Evolutionary conservation across 2,329 filamentous ascomycete genomes (phyloP), one percentile per base, ranked within the genome.

Genomic region (Acrodontium crateriforme): DNA sequence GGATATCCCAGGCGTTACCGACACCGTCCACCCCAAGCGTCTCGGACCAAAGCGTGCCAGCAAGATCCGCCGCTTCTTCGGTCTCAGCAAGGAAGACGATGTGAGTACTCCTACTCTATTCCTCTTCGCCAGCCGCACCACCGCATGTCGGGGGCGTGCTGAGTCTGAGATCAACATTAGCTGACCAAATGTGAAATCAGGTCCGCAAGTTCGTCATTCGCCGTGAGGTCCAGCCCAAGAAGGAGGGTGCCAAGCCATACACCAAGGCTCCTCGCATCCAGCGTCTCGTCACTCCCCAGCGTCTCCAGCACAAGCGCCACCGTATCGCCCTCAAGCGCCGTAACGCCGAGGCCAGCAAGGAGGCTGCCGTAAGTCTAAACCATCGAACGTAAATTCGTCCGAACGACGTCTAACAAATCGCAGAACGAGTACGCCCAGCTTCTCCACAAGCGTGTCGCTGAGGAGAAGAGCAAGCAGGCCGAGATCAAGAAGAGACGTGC

Each of bases 181-280:
- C 40, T 53, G 42, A 42, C 41, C 34, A 34, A 33, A 29, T 45
- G 34, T 46, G 35, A 28, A 27, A 58, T 51, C 69, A 87, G 80
- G 80, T 89, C 67, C 87, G 89, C 73, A 94, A 95, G 73, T 98
- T 93, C 71, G 89, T 98, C 65, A 95, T 98, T 58, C 89, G 89
- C 63, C 89, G 89, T 63, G 89, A 95, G 65, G 77, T 98, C 56
- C 76, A 84, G 70, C 81, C 83, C 60, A 92, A 92, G 79, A 80
- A 78, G 59, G 89, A 95, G 74, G 87, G 84, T 68, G 91, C 89
- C 71, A 79, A 82, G 69, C 67, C 85, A 54, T 95, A 95, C 78
- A 94, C 87, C 79, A 98, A 98, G 82, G 89, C 89, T 55, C 89
- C 89, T 65, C 91, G 87, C 75, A 98, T 98, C 69, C 89, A 98